Evolutionary conservation across 1,139 yeast species (phyloP).

Genomic region (Geotrichum cucujoidarum): DNA sequence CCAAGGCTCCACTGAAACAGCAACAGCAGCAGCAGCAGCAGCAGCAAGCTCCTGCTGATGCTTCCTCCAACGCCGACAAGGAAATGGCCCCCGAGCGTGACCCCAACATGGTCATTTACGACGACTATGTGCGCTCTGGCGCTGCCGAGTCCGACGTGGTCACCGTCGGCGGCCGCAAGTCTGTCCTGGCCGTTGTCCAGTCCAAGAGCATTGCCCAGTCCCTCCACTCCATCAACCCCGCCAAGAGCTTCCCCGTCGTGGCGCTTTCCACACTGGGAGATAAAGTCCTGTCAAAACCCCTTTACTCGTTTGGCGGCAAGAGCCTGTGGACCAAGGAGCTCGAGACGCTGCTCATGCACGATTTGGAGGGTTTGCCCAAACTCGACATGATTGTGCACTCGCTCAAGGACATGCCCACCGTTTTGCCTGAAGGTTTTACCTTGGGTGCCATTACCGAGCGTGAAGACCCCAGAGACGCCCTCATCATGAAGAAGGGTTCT

Average conservation of each 20-base stretch:
- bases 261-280: constrained; percentile 89
- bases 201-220: constrained; percentile 64
- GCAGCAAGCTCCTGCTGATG: neutral
- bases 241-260: constrained; percentile 60
- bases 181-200: constrained; percentile 81
- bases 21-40: too few relatives aligned
- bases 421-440: constrained; percentile 82
- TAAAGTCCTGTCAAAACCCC: constrained; percentile 74
- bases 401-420: constrained; percentile 91
- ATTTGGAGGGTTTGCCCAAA: constrained; percentile 57
- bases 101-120: constrained; percentile 17
- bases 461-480: constrained; percentile 89
- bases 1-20: too few relatives aligned
- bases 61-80: neutral
- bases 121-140: constrained; percentile 14
- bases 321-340: constrained; percentile 94
- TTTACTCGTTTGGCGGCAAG: constrained; percentile 93
- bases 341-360: constrained; percentile 65
- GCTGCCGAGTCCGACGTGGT: constrained; percentile 9
- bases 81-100: constrained; percentile 17
- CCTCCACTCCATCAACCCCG: constrained; percentile 50
- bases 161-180: constrained; percentile 80
- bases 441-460: constrained; percentile 82
- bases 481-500: constrained; percentile 70
- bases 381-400: constrained; percentile 91